Base-by-base conservation (phyloP, 2,329 filamentous ascomycete species). In the Orbilia brochopaga region DNA sequence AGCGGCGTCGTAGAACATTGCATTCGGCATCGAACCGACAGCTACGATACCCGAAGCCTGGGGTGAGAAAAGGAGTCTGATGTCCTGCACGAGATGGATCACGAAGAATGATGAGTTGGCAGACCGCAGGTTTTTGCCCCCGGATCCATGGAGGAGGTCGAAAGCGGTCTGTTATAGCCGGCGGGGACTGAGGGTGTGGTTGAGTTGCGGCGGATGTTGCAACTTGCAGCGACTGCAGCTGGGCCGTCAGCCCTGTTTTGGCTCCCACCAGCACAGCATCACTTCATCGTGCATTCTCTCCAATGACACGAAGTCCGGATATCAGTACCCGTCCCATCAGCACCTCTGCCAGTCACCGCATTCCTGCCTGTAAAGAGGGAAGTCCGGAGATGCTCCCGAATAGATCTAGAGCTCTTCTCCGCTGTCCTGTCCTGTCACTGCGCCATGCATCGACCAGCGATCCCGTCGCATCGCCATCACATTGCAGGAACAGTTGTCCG, bases 101-200 rank as follows among this genome's bases (percentile, higher is more conserved):
- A 32, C 27, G 44, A 48, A 23, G 17, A 48, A 48, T 48, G 66
- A 70, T 70, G 66, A 63, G 66, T 44, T 70, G 66, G 66, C 66
- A 70, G 50, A 17, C 40, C 24, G 19, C 54, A 19, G 42, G 24
- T 70, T 70, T 64, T 70, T 64, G 59, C 59, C 66, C 66, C 66
- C 54, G 42, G 35, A 60, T 35, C 66, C 48, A 46, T 63, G 52
- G 30, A 62, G 50, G 48, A 44, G 42, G 42, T 67, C 55, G 46
- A 51, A 60, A 59, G 48, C n/a, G 55, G 63, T 27, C n/a, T 66
- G 62, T 44, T 42, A 55, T 44, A 61, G 46, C 57, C 44, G 27
- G 58, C 15, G 11, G 13, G 44, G 44, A 19, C 8, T 21, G 17
- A 19, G 19, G 27, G 8, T 32, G 3, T 32, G 8, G 2, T 48